Evolutionary conservation across 129 eudicot species (phyloP), one percentile per base, ranked within the genome.

Genomic region (Pseudognaphalium luteoalbum): DNA sequence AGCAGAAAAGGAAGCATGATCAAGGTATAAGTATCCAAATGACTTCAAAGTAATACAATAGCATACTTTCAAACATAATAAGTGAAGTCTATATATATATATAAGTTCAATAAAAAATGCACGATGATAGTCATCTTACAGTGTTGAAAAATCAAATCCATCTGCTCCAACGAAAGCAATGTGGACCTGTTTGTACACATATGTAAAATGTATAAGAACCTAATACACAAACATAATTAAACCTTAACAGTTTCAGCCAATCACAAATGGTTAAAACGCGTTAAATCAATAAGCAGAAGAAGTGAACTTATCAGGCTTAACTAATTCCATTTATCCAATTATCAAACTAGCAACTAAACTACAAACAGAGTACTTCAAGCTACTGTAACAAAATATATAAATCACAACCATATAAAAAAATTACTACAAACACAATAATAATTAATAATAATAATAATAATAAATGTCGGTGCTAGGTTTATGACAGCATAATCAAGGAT

Each of bases 171-270:
- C 78, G 54, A 78, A 51, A 42, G 75, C 32, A 78, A 74, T 59
- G 44, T 59, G 81, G 73, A 65, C 83, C 88, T 85, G 86, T 66
- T 56, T 59, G 59, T 22, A 74, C 25, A 75, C 78, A 76, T 50
- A 3, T 68, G 32, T 59, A 69, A 20, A 71, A 44, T 44, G 57
- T 41, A 25, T 25, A 66, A 59, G 33, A 39, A 70, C 39, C 28
- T 9, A 29, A 25, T 57, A 66, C 14, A 80, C 16, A 28, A 41
- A 73, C 76, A 57, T 3, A 29, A 65, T 28, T 10, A 15, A 20
- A 66, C n/a, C 61, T 28, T 7, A 58, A 69, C 30, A 66, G 16
- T 65, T 7, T 11, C 72, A 7, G 52, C 25, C 42, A 66, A 66
- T 54, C 37, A 66, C 41, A 44, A 66, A 52, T 33, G 17, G 39